A percentile compares a stretch with the other conserved stretches of the same genome.
phyloP scores from a whole-genome alignment of 495 filamentous ascomycete genomes.

The Lasiosphaeriaceae sp. region DNA sequence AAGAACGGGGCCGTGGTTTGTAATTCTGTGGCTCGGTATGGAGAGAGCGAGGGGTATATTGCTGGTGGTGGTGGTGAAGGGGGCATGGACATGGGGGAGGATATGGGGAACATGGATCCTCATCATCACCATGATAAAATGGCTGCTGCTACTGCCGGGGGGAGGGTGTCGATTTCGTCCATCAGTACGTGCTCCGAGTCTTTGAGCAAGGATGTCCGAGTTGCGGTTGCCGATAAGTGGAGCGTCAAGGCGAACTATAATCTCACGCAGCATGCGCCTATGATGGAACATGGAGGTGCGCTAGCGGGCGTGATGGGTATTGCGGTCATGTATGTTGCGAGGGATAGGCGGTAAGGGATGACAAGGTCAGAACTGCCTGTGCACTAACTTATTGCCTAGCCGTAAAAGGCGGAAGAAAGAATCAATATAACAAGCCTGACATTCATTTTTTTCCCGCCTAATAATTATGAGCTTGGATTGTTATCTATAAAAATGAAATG shows the following conservation, averaged over 20 bases:
- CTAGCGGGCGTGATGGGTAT: constrained; percentile 23
- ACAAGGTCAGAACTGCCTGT: no score
- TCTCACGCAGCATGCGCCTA: constrained; percentile 15
- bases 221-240: constrained; percentile 20
- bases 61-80: not conserved
- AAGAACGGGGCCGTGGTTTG: constrained; percentile 16
- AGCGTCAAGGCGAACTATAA: constrained; percentile 23
- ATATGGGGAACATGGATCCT: no score
- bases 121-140: no score
- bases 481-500: no score
- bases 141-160: no score
- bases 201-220: constrained; percentile 2
- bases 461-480: no score
- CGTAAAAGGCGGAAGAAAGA: no score
- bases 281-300: constrained; percentile 9
- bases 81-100: no score
- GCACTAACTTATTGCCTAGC: no score
- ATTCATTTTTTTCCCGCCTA: no score
- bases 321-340: constrained; percentile 17
- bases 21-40: constrained; percentile 15
- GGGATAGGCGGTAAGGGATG: not conserved
- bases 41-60: constrained; percentile 15
- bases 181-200: constrained; percentile 12
- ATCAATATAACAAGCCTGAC: no score
- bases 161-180: constrained; percentile 11